phyloP scores from a whole-genome alignment of 1,139 yeast species.

The Saccharomycopsis phalli region DNA sequence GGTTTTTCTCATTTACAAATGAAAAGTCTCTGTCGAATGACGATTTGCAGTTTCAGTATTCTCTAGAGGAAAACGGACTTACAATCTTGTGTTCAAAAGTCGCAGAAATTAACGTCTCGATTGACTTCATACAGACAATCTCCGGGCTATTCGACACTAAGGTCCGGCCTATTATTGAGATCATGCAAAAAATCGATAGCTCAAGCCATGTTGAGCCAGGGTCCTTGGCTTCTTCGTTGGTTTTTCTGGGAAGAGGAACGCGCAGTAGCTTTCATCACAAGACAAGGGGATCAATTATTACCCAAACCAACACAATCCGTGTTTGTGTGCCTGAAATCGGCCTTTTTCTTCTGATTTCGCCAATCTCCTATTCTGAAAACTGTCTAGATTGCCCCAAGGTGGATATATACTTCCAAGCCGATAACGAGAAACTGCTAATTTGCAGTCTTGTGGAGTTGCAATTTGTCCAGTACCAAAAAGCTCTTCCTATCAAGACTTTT shows the following conservation, averaged over 20 bases:
- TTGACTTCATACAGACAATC: constrained; percentile 22
- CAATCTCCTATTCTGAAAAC: too few species aligned
- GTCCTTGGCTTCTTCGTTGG: constrained; percentile 12
- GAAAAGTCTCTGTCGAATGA: too few species aligned
- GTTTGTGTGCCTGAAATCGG: not conserved
- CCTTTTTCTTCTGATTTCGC: not conserved
- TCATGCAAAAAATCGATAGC: too few species aligned
- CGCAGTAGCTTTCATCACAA: not conserved
- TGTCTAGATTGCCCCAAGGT: too few species aligned
- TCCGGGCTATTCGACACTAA: constrained; percentile 20
- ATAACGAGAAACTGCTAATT: too few species aligned
- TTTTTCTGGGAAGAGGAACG: constrained; percentile 2
- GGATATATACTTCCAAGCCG: too few species aligned
- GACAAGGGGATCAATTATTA: constrained; percentile 2
- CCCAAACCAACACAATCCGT: constrained; percentile 11
- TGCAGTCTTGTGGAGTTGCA: too few species aligned
- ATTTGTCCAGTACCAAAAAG: not conserved
- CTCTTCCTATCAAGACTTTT: constrained; percentile 6
- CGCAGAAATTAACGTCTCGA: constrained; percentile 29
- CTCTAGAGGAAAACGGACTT: constrained; percentile 20
- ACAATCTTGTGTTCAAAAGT: constrained; percentile 41
- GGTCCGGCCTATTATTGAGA: constrained; percentile 23
- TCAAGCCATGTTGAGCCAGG: constrained; percentile 10
- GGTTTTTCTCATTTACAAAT: too few species aligned
- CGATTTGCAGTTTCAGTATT: constrained; percentile 44